phyloP scores from a whole-genome alignment of 1,284 basidiomycete species.

The Flammula alnicola region DNA sequence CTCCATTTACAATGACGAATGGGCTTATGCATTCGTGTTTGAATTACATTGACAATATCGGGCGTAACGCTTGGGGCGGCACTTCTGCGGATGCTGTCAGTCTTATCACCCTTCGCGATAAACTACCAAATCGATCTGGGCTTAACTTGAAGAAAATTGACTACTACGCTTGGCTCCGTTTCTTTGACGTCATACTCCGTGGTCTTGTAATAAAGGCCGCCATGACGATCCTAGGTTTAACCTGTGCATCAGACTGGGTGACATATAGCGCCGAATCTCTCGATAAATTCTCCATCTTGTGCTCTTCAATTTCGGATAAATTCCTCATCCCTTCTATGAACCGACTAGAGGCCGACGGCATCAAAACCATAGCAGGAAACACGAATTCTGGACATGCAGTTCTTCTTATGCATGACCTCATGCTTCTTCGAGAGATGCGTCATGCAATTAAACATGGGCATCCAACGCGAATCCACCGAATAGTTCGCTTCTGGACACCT shows the following conservation, averaged over 20 bases:
- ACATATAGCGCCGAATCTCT: too few species aligned
- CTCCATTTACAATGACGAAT: constrained; percentile 20
- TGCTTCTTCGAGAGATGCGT: constrained; percentile 25
- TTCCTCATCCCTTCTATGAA: constrained; percentile 1
- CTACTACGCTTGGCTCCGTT: constrained; percentile 28
- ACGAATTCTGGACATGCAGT: constrained; percentile 20
- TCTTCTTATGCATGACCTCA: constrained; percentile 23
- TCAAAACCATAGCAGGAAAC: constrained; percentile 15
- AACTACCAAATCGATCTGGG: constrained; percentile 19
- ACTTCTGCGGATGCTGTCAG: constrained; percentile 14
- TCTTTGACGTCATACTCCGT: constrained; percentile 23
- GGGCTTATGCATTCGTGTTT: constrained; percentile 26
- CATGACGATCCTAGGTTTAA: background rate
- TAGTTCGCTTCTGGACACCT: constrained; percentile 25
- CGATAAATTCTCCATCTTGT: background rate
- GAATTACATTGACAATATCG: constrained; percentile 21
- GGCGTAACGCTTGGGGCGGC: constrained; percentile 22
- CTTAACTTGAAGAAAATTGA: constrained; percentile 25
- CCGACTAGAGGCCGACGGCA: constrained; percentile 8
- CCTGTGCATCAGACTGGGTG: too few species aligned
- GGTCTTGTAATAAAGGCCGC: constrained; percentile 15
- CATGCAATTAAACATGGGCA: constrained; percentile 25
- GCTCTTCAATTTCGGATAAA: constrained; percentile 1
- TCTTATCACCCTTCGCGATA: constrained; percentile 13
- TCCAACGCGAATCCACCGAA: constrained; percentile 19